Evolutionary conservation across 2,329 filamentous ascomycete species (phyloP).

Genomic region (Pezizomycotina sp.): DNA sequence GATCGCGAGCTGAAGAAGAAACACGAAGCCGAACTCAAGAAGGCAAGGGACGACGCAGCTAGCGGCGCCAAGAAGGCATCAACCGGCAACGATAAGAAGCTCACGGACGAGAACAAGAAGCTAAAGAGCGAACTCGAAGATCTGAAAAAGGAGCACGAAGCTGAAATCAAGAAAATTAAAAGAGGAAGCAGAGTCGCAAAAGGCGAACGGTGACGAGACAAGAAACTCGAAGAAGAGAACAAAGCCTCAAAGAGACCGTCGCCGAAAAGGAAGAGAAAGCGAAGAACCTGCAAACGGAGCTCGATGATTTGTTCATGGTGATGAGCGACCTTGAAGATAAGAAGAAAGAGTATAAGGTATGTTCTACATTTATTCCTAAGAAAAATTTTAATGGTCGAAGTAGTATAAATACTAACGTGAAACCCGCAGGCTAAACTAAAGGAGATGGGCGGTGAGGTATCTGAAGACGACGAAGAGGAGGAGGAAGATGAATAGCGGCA

Average conservation of each 20-base stretch:
- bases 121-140: neutral
- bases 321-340: conserved; percentile 70
- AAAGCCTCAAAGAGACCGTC: conserved; percentile 21
- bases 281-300: conserved; percentile 49
- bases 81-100: neutral
- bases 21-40: conserved; percentile 31
- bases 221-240: no score
- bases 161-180: conserved; percentile 4
- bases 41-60: neutral
- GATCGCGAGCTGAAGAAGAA: conserved; percentile 39
- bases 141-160: conserved; percentile 3
- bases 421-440: conserved; percentile 40
- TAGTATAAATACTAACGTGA: conserved; percentile 10
- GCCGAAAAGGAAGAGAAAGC: conserved; percentile 44
- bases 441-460: conserved; percentile 52
- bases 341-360: conserved; percentile 55
- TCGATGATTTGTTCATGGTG: conserved; percentile 67
- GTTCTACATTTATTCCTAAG: conserved; percentile 22
- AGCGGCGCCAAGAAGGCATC: neutral
- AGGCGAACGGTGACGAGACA: conserved; percentile 19
- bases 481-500: conserved; percentile 41
- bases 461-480: conserved; percentile 57
- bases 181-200: conserved; percentile 20
- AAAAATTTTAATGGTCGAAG: neutral
- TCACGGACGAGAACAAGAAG: conserved; percentile 19